Evolutionary conservation across 2,329 filamentous ascomycete genomes (phyloP).

Genomic region (Colletotrichum cuscutae): DNA sequence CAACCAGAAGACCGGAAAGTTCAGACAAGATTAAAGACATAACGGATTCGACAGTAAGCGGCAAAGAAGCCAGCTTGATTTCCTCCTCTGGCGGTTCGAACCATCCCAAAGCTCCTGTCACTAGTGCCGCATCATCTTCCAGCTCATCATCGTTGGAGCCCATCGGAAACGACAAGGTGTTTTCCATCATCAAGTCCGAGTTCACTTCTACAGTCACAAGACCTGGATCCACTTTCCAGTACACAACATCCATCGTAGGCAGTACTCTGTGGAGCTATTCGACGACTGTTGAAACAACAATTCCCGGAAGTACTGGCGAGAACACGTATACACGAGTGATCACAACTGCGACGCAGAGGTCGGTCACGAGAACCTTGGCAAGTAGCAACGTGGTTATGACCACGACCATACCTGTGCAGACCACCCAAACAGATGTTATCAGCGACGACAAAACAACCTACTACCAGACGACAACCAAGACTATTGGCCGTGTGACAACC

Average conservation of each 20-base stretch:
- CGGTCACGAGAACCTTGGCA: neutral
- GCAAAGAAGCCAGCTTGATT: neutral
- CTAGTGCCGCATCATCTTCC: neutral
- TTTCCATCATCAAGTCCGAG: neutral
- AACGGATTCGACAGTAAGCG: neutral
- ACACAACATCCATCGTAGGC: neutral
- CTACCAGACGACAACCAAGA: conserved; percentile 5
- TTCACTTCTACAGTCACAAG: conserved; percentile 1
- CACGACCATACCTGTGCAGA: neutral
- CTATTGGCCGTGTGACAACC: neutral
- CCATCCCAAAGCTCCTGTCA: neutral
- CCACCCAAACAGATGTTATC: neutral
- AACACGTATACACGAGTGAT: neutral
- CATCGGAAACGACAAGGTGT: neutral
- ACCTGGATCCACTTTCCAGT: neutral
- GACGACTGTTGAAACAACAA: neutral
- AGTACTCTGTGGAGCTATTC: neutral
- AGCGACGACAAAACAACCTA: conserved; percentile 1
- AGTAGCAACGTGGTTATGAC: neutral
- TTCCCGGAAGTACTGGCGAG: neutral
- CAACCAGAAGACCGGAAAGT: neutral
- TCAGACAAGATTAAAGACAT: neutral
- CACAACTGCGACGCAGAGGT: neutral
- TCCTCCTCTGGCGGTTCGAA: neutral
- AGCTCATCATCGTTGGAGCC: neutral